A percentile compares a stretch with the other conserved stretches of the same genome.
These are phyloP conservation scores for Cokeromyces recurvatus DNA, from an alignment of 371 early-diverging fungal species.

Conservation along the genomic window DNA sequence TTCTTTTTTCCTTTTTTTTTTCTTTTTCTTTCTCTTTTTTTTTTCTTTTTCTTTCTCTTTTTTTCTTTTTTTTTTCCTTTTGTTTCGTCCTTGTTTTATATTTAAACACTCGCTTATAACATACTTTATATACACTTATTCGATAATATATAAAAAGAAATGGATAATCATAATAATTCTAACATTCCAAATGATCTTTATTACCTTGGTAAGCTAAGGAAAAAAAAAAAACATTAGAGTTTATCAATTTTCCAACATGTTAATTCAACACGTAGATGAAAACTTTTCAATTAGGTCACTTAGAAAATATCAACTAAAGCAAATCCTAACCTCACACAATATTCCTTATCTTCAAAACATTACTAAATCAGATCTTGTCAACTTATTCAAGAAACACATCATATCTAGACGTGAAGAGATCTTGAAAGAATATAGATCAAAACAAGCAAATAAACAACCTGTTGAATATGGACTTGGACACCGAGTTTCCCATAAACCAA, in stretches of 20 bases:
- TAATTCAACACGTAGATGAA: no score
- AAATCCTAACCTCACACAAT: conserved; percentile 7
- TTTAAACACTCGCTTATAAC: not conserved
- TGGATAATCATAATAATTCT: not conserved
- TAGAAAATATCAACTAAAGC: conserved; percentile 14
- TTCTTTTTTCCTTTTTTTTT: no score
- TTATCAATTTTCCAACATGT: no score
- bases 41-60: no score
- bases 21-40: no score
- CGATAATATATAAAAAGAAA: no score
- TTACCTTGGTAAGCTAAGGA: conserved; percentile 9
- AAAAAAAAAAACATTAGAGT: not conserved
- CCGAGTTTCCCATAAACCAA: not conserved
- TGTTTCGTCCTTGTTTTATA: not conserved
- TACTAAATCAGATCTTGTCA: conserved; percentile 1
- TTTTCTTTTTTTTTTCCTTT: not conserved
- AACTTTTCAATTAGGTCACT: conserved; percentile 12
- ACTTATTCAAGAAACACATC: conserved; percentile 8
- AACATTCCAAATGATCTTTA: conserved; percentile 11
- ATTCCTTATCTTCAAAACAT: conserved; percentile 4
- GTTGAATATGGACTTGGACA: conserved; percentile 3
- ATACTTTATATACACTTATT: no score
- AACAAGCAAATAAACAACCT: not conserved
- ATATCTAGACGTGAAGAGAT: conserved; percentile 7
- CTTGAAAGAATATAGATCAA: not conserved